phyloP scores from a whole-genome alignment of 208 protist species.

The Trypanosoma rangeli region DNA sequence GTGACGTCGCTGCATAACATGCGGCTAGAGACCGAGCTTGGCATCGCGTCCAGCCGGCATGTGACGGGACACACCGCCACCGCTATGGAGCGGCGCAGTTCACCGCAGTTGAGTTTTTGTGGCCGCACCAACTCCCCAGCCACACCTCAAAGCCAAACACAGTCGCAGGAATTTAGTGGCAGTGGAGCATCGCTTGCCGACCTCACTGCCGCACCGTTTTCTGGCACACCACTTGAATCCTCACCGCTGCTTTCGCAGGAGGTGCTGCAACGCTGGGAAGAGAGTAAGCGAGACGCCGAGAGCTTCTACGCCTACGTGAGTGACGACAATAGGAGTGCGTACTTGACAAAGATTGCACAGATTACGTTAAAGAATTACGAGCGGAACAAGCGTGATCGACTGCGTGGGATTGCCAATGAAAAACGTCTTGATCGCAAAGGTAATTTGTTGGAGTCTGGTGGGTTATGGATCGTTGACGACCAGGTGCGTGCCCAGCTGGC shows the following conservation, averaged over 20 bases:
- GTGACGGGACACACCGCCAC: slow-evolving; percentile 18
- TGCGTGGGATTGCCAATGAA: slow-evolving; percentile 66
- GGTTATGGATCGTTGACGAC: slow-evolving; percentile 74
- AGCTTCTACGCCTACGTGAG: slow-evolving; percentile 66
- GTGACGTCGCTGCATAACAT: slow-evolving; percentile 27
- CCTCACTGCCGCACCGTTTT: background rate
- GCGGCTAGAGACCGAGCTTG: slow-evolving; percentile 24
- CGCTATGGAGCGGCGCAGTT: slow-evolving; percentile 26
- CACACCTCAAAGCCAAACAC: background rate
- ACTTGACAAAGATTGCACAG: slow-evolving; percentile 52
- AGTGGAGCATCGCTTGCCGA: slow-evolving; percentile 12
- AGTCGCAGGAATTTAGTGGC: background rate
- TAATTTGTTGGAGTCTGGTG: slow-evolving; percentile 65
- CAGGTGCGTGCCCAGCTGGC: slow-evolving; percentile 54
- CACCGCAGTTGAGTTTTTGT: background rate
- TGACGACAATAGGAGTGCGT: slow-evolving; percentile 51
- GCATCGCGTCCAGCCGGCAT: slow-evolving; percentile 26
- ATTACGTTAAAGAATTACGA: slow-evolving; percentile 66
- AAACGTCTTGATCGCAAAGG: slow-evolving; percentile 50
- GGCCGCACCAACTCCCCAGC: too few relatives aligned
- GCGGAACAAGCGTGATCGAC: slow-evolving; percentile 46
- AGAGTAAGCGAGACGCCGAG: slow-evolving; percentile 39
- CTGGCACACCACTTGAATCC: background rate
- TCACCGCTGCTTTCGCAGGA: slow-evolving; percentile 19
- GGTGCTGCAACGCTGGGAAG: slow-evolving; percentile 32